Evolutionary conservation across 805 yeast genomes (phyloP).

Genomic region (Grigorovia jiainica): DNA sequence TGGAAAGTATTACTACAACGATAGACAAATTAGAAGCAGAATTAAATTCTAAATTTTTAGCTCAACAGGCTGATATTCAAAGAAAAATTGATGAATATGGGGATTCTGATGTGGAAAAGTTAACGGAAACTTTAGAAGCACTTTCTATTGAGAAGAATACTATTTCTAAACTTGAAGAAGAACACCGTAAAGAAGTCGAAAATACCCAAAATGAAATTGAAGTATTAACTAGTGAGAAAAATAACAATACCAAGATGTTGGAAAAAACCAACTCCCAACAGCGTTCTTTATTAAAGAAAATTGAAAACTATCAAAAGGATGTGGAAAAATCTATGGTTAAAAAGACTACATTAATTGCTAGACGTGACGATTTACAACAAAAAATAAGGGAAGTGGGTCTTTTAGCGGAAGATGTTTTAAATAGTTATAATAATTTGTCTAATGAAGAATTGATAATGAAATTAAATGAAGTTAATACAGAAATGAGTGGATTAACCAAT

Average conservation of each 20-base stretch:
- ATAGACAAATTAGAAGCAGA: slow-evolving; percentile 40
- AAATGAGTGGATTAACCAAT: slow-evolving; percentile 56
- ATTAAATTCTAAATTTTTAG: slow-evolving; percentile 46
- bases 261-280: slow-evolving; percentile 51
- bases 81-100: slow-evolving; percentile 13
- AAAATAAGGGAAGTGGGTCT: slow-evolving; percentile 81
- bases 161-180: slow-evolving; percentile 24
- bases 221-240: slow-evolving; percentile 20
- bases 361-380: slow-evolving; percentile 64
- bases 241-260: slow-evolving; percentile 32
- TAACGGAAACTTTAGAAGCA: slow-evolving; percentile 15
- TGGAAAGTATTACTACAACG: slow-evolving; percentile 15
- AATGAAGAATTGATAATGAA: slow-evolving; percentile 46
- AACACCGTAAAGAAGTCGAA: slow-evolving; percentile 24
- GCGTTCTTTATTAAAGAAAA: slow-evolving; percentile 38
- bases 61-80: slow-evolving; percentile 37
- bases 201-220: slow-evolving; percentile 20
- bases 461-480: slow-evolving; percentile 46
- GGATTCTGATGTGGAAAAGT: slow-evolving; percentile 8
- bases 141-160: slow-evolving; percentile 21
- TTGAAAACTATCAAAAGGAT: slow-evolving; percentile 53
- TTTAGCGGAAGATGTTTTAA: slow-evolving; percentile 76
- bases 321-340: slow-evolving; percentile 57
- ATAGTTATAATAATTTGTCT: slow-evolving; percentile 33
- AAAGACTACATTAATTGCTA: slow-evolving; percentile 45